Percentiles rank a stretch among this genome's conserved stretches.
Conservation (phyloP, 78 protist species). For the slime mould (Dictyostelium discoideum) region DNA sequence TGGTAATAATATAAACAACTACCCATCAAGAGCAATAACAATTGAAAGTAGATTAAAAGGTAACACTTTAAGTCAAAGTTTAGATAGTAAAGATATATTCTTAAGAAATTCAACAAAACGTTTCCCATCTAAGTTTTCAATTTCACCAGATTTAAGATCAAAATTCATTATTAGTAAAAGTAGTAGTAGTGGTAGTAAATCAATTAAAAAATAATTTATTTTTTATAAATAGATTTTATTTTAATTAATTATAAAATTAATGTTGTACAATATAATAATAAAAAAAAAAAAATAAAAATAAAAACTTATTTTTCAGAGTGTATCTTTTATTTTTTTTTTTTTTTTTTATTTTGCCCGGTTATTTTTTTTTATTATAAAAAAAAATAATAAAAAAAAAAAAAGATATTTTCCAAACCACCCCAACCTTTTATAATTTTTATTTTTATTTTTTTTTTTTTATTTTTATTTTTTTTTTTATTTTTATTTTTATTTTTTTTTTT, state of each 20-base stretch:
- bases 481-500: too few relatives aligned
- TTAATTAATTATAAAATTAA: neutral
- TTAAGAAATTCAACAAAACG: neutral
- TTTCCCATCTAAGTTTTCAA: neutral
- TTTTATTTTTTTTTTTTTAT: too few relatives aligned
- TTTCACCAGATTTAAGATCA: constrained; percentile 1
- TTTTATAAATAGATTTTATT: neutral
- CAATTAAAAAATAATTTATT: neutral
- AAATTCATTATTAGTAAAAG: neutral
- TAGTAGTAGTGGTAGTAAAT: neutral
- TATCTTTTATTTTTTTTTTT: too few relatives aligned
- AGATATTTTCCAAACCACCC: too few relatives aligned
- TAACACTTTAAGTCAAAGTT: neutral
- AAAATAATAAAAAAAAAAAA: too few relatives aligned
- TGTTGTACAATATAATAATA: neutral
- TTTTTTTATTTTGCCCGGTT: too few relatives aligned
- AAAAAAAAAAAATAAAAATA: neutral
- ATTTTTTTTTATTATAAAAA: too few relatives aligned
- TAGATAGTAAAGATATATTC: constrained; percentile 1
- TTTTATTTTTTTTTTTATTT: too few relatives aligned
- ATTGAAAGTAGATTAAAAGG: constrained; percentile 1
- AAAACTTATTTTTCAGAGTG: too few relatives aligned
- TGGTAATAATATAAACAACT: neutral
- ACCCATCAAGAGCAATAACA: neutral
- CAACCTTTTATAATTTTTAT: too few relatives aligned